Base-by-base conservation (phyloP, 2,329 filamentous ascomycete species). In the Ceratocystiopsis sp. region DNA sequence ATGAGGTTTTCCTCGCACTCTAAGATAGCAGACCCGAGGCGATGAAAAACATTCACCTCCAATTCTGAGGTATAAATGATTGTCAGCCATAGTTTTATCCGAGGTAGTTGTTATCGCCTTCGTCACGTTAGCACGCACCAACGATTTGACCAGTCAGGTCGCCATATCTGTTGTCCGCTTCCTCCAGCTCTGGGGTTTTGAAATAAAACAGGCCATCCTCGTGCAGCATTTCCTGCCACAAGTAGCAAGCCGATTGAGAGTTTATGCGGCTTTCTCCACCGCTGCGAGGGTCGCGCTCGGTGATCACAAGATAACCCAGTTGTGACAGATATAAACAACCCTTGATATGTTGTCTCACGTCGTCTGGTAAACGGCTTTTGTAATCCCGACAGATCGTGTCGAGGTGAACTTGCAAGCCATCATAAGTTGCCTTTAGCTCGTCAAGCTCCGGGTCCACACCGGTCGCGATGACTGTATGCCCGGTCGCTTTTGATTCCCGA, bases 301-400 rank as follows among this genome's bases (percentile, higher is more conserved):
- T 29, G 6, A 80, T 77, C 3, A 86, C 82, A 35, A 95, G 71
- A 55, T 95, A 98, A 0, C 91, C 91, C 35, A 95, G 73, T 53
- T 94, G 86, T 0, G 87, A 89, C 48, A 93, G 81, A 57, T 91
- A 94, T 16, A 91, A 80, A 48, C 93, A 93, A 43, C 87, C 87
- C 33, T 69, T 65, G 14, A 79, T 61, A 46, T 71, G 9, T 9
- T 29, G 25, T 11, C 25, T 8, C 25, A 29, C 10, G 10, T 29
- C 25, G 25, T 29, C 2, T 29, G 25, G 6, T 10, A 29, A 11
- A 11, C 25, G 25, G 25, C 25, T 29, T 8, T 29, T 29, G 25
- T 29, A 29, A 11, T 29, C 4, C 6, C 25, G 64, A 6, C 78
- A 77, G 2, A 85, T 74, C 42, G 75, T 61, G 3, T 73, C 77